Conservation (phyloP, 2,329 filamentous ascomycete genomes). For the Alternaria alternata region DNA sequence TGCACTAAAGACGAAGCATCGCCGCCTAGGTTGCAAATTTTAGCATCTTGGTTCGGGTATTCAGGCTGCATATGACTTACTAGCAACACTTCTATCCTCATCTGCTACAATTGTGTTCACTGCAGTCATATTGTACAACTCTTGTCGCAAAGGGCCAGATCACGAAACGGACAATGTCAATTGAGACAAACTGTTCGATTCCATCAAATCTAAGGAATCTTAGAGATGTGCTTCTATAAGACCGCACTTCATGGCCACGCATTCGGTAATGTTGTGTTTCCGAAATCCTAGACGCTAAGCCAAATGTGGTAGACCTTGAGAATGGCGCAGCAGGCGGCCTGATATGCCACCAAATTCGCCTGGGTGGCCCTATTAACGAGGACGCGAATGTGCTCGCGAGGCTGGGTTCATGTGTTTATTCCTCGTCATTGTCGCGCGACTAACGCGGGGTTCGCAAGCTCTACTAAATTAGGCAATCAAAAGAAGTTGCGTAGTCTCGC, state of each 20-base stretch:
- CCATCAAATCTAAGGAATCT: neutral
- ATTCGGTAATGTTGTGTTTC: neutral
- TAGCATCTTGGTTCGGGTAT: neutral
- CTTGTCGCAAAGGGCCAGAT: neutral
- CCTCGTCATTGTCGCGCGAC: neutral
- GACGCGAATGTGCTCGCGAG: neutral
- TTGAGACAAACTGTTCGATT: neutral
- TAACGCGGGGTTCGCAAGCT: neutral
- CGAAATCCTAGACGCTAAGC: conserved; percentile 3
- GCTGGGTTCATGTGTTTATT: neutral
- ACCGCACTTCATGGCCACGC: neutral
- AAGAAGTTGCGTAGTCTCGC: neutral
- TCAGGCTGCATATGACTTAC: neutral
- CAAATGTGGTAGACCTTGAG: conserved; percentile 6
- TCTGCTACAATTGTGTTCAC: neutral
- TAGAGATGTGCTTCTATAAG: neutral
- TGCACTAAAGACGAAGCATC: neutral
- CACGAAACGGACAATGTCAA: too few relatives aligned
- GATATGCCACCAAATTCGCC: neutral
- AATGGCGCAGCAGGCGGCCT: conserved; percentile 8
- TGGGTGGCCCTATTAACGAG: neutral
- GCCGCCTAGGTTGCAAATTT: neutral
- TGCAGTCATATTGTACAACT: conserved; percentile 1
- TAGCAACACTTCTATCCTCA: neutral
- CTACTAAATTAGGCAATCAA: neutral